phyloP scores from a whole-genome alignment of 129 eudicot genomes.

The Dittrichia graveolens region DNA sequence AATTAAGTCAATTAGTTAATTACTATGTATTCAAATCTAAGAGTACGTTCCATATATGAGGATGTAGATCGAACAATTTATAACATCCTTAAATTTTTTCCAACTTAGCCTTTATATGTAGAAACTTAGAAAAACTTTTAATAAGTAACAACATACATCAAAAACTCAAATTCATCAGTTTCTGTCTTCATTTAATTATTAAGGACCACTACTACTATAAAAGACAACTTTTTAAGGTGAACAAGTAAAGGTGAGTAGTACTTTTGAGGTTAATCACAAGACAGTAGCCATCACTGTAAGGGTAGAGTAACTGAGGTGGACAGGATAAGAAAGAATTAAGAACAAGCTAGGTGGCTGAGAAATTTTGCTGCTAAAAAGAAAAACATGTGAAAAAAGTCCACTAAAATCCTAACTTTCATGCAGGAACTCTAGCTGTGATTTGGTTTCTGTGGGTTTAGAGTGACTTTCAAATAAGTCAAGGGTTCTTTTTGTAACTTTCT shows the following conservation, averaged over 20 bases:
- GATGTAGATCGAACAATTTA: not conserved
- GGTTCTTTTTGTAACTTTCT: too few relatives aligned
- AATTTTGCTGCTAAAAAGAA: constrained; percentile 37
- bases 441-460: too few relatives aligned
- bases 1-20: not conserved
- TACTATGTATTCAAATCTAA: not conserved
- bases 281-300: constrained; percentile 21
- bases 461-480: too few relatives aligned
- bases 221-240: not conserved
- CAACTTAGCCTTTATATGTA: not conserved
- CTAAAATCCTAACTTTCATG: constrained; percentile 30
- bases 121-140: not conserved
- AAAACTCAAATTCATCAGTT: not conserved
- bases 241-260: constrained; percentile 19
- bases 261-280: constrained; percentile 34
- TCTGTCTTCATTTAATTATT: too few relatives aligned
- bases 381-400: constrained; percentile 39
- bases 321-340: constrained; percentile 33
- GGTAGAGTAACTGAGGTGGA: constrained; percentile 26
- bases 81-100: constrained; percentile 14
- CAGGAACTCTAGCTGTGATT: constrained; percentile 17
- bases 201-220: not conserved
- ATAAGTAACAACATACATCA: not conserved
- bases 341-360: constrained; percentile 26
- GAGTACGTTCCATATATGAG: constrained; percentile 20